These are phyloP conservation scores for Onygena corvina DNA, from an alignment of 2,329 filamentous ascomycete species.

Conservation along the genomic window DNA sequence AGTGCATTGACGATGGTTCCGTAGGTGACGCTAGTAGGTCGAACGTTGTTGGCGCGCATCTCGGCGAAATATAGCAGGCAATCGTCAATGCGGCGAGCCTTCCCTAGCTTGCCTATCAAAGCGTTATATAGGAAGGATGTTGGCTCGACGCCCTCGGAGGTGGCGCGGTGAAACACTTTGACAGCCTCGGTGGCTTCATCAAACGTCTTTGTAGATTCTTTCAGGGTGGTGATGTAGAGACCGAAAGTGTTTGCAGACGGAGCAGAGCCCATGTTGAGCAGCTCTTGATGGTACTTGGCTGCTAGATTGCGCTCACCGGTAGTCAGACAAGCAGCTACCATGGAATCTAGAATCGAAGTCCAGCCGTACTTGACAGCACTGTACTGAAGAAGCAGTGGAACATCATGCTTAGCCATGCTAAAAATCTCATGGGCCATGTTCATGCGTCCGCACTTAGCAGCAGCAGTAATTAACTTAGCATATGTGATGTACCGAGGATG, in stretches of 20 bases:
- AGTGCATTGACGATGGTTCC: slow-evolving; percentile 96
- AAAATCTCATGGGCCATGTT: slow-evolving; percentile 76
- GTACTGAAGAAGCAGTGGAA: slow-evolving; percentile 74
- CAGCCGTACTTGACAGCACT: slow-evolving; percentile 84
- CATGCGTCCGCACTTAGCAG: slow-evolving; percentile 72
- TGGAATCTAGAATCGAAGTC: slow-evolving; percentile 90
- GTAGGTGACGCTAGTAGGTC: slow-evolving; percentile 93
- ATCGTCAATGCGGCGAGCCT: slow-evolving; percentile 94
- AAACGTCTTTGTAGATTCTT: slow-evolving; percentile 93
- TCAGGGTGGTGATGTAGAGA: slow-evolving; percentile 96
- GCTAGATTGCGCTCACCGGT: slow-evolving; percentile 70
- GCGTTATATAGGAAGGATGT: slow-evolving; percentile 98
- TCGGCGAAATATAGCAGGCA: slow-evolving; percentile 96
- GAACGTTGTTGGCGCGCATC: slow-evolving; percentile 86
- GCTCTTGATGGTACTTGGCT: slow-evolving; percentile 78
- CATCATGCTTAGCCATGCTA: slow-evolving; percentile 75
- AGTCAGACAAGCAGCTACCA: slow-evolving; percentile 84
- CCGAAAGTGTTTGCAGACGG: slow-evolving; percentile 97
- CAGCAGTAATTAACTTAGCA: slow-evolving; percentile 83
- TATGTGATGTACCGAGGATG: slow-evolving; percentile 95
- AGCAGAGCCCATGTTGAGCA: slow-evolving; percentile 77
- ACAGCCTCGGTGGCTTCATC: slow-evolving; percentile 95
- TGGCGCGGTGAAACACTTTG: slow-evolving; percentile 91
- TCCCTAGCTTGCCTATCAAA: slow-evolving; percentile 93
- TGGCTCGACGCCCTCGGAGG: slow-evolving; percentile 85